Evolutionary conservation across 2,329 filamentous ascomycete genomes (phyloP).

Genomic region (Phaeosphaeriaceae sp.): DNA sequence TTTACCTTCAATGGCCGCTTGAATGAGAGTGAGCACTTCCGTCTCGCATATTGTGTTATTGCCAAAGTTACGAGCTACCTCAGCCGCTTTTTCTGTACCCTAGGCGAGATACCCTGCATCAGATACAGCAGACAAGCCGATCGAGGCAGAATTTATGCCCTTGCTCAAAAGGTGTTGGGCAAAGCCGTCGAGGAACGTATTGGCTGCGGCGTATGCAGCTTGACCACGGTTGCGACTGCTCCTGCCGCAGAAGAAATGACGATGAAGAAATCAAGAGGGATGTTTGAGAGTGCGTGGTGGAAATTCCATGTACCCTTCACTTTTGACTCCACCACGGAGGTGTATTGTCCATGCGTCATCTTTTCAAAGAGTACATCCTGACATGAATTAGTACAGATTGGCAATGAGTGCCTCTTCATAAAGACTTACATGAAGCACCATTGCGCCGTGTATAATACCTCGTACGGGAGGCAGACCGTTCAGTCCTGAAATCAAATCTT

Average conservation of each 20-base stretch:
- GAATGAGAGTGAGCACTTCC: slow-evolving; percentile 32
- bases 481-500: slow-evolving; percentile 14
- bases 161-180: slow-evolving; percentile 23
- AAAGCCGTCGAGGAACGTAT: slow-evolving; percentile 39
- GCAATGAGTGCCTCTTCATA: background rate
- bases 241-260: slow-evolving; percentile 39
- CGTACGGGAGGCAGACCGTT: slow-evolving; percentile 26
- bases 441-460: slow-evolving; percentile 33
- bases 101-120: slow-evolving; percentile 36
- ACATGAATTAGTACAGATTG: background rate
- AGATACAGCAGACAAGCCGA: slow-evolving; percentile 34
- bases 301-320: slow-evolving; percentile 30
- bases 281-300: slow-evolving; percentile 12
- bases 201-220: slow-evolving; percentile 32
- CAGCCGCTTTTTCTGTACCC: slow-evolving; percentile 27
- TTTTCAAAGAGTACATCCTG: slow-evolving; percentile 29
- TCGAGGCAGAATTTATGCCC: slow-evolving; percentile 25
- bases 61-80: slow-evolving; percentile 33
- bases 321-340: slow-evolving; percentile 24
- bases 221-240: slow-evolving; percentile 29
- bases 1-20: slow-evolving; percentile 28
- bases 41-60: slow-evolving; percentile 32
- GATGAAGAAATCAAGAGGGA: slow-evolving; percentile 49
- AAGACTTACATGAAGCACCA: slow-evolving; percentile 27
- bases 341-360: slow-evolving; percentile 25